Base-by-base conservation (phyloP, 1,284 basidiomycete genomes). In the Ganoderma lingzhi region DNA sequence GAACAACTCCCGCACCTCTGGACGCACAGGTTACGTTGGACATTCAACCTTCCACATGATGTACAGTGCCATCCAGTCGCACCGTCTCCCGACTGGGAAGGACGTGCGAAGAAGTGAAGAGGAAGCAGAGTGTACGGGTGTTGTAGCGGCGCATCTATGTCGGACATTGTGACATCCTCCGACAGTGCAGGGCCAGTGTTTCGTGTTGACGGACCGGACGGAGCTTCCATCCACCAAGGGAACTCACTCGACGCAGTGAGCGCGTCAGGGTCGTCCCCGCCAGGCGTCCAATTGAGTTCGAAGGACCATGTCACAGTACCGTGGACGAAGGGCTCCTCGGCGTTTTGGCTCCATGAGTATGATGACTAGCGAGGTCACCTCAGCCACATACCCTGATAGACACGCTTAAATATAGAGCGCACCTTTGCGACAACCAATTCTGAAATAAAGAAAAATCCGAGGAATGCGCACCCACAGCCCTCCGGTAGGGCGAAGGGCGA, bases 21-120 rank as follows among this genome's bases (percentile, higher is more conserved):
- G 51, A 78, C 78, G 61, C 83, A 80, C 65, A 84, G 75, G 41
- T 75, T 77, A 6, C 71, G 70, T 68, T 84, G 83, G 9, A 75
- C 70, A 53, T 84, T 84, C n/a, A 84, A 76, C 70, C 78, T 74
- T 9, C 84, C 83, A 44, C 83, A 84, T 3, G 64, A 59, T 10
- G 42, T 70, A 67, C 83, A 84, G 59, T 79, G 80, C 84, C 84
- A 84, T 9, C 83, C 83, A 3, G 42, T 66, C 39, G 62, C 56
- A n/a, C 73, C 72, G 14, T 67, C 69, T n/a, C 66, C 66, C 19
- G 68, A 32, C 15, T 68, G 67, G 14, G 53, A 69, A 0, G 69
- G 60, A 9, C 71, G 63, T 2, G 71, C 71, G 19, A 74, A 62
- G 63, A 84, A 73, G 65, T 81, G 77, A 19, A 78, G 68, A 1